phyloP scores from a whole-genome alignment of 805 yeast species.

The Cyberlindnera euphorbiiphila region DNA sequence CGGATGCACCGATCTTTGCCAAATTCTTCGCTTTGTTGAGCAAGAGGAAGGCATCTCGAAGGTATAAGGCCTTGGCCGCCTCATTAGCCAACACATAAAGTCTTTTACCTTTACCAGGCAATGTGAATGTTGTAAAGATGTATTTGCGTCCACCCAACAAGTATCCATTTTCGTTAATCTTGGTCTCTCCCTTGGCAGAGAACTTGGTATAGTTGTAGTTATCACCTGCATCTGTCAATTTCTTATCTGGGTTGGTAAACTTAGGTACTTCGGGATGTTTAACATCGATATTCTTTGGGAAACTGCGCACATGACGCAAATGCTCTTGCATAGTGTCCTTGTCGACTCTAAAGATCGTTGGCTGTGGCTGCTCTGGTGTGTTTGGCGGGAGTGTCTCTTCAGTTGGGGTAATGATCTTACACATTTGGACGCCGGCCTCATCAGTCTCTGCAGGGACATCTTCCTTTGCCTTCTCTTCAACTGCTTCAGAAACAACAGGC shows the following conservation, averaged over 20 bases:
- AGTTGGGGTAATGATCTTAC: background rate
- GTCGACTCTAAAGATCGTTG: constrained; percentile 20
- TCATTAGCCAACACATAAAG: constrained; percentile 39
- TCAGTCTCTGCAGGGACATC: background rate
- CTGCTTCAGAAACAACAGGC: too few relatives aligned
- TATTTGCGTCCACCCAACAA: constrained; percentile 37
- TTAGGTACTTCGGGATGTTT: constrained; percentile 12
- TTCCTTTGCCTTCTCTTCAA: background rate
- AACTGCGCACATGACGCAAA: constrained; percentile 8
- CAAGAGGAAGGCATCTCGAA: constrained; percentile 51
- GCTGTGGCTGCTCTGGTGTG: constrained; percentile 23
- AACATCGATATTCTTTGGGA: constrained; percentile 14
- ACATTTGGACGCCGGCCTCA: background rate
- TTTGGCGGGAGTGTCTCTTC: constrained; percentile 23
- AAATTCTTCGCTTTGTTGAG: constrained; percentile 39
- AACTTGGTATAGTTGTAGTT: constrained; percentile 30
- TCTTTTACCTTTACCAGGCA: constrained; percentile 36
- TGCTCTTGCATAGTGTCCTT: constrained; percentile 15
- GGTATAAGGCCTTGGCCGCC: constrained; percentile 38
- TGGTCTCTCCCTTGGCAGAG: constrained; percentile 44
- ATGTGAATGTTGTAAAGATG: constrained; percentile 36
- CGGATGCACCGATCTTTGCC: constrained; percentile 33
- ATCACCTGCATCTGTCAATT: constrained; percentile 27
- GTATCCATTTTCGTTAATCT: constrained; percentile 38
- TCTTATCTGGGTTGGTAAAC: constrained; percentile 15